Base-by-base conservation (phyloP, 228 moss, liverwort and hornwort species). In the Sphagnum magellanicum region DNA sequence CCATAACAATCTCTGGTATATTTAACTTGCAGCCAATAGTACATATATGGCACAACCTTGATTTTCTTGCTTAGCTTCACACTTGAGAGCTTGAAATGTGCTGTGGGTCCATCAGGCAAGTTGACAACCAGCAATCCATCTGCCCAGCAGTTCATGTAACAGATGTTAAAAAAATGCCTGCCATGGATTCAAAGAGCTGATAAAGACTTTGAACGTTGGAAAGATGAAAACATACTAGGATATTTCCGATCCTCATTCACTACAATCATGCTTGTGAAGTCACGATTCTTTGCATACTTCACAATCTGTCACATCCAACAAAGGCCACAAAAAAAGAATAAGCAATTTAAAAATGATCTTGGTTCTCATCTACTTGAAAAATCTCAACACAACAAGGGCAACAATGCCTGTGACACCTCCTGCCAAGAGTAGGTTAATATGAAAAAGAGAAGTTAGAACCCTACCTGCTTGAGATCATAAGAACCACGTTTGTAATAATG, bases 201-300 rank as follows among this genome's bases (percentile, higher is more conserved):
- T 13, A 52, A 52, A 8, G 48, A 50, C 50, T 50, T 55, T 55
- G 55, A 8, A 55, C 1, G 2, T 12, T 1, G 55, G 12, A 55
- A 12, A 55, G 12, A 55, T 8, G 14, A 52, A 52, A 72, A 77
- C 70, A 77, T 81, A 81, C 81, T 91, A 59, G 97, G 93, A 59
- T 91, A 84, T 76, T 86, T 91, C 63, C 91, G 90, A 74, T 98
- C 92, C 84, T 98, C 97, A 49, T 93, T 98, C 63, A 98, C 87
- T 12, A 93, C 93, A 59, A 98, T 69, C 71, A 98, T 92, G 6
- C 90, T 85, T 51, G 97, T 90, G 50, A 98, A 98, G 9, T 84
- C 97, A 5, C 93, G 90, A 76, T 98, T 98, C 5, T 81, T 80
- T 0, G 93, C 97, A 57, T 91, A 98, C 79, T 91, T 93, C 64